Evolutionary conservation across 1,139 yeast species (phyloP), one percentile per base, ranked within the genome.

Genomic region (Diutina pseudorugosa): DNA sequence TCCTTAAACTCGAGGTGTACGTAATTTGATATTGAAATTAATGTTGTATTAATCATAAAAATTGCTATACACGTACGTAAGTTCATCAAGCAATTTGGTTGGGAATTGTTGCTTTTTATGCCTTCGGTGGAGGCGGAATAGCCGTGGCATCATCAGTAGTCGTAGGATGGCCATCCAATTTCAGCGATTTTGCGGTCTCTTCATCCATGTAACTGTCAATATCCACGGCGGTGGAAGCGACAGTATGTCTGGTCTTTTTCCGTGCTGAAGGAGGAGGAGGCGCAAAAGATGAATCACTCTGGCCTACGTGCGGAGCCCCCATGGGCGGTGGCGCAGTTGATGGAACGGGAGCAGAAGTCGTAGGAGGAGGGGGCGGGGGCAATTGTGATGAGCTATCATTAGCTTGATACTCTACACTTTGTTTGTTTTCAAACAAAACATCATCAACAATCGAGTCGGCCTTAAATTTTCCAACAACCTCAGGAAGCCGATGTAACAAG

Each of bases 401-500:
- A 4, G 36, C 9, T 19, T 20, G 20, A 18, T 45, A 45, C 20
- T 16, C 40, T 7, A 45, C 2, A 9, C n/a, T 25, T 12, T 33
- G 20, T 8, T 45, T 27, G 9, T 40, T 27, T 53, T 72, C 76
- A 57, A 70, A 73, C 50, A 73, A 59, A 11, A 71, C 63, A 60
- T 73, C 77, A 43, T 71, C 75, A 19, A 64, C 62, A 16, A 70
- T 57, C 16, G 50, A 47, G 4, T 47, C 61, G 20, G 55, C 58
- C 14, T 66, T 73, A 55, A 72, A 76, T 58, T 78, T 76, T 0
- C 83, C 84, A 8, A 76, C 66, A 6, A 80, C 83, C 9, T 80
- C 85, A 1, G 96, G 96, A 18, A 93, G 70, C 57, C 95, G 73
- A 63, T 93, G 98, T 52, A 93, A 71, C 53, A 86, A 73, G 0